Conservation (phyloP, 352 stramenopile species). For the Globisporangium yorkense region DNA sequence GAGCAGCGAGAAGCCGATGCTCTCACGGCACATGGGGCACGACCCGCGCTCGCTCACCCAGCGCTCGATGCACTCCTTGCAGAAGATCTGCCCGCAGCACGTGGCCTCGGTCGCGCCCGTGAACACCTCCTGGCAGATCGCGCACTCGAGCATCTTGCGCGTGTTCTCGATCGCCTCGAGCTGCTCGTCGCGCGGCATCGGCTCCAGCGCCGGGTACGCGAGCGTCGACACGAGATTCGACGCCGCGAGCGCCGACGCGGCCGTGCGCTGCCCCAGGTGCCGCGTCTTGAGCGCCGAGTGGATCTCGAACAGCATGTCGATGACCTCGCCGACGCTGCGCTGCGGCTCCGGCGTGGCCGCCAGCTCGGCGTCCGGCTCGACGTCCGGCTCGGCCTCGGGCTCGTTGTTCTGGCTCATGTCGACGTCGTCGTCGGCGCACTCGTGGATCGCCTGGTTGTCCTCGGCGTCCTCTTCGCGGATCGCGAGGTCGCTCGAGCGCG, state of each 20-base stretch:
- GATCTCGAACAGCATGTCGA: conserved; percentile 85
- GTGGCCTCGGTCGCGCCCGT: conserved; percentile 64
- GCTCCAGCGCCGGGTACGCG: conserved; percentile 40
- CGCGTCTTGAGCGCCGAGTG: conserved; percentile 75
- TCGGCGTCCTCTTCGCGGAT: conserved; percentile 22
- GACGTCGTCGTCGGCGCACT: conserved; percentile 18
- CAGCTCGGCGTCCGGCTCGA: conserved; percentile 16
- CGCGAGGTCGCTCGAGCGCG: conserved; percentile 15
- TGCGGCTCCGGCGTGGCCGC: conserved; percentile 18
- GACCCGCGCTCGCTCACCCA: conserved; percentile 78
- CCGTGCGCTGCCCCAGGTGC: conserved; percentile 72
- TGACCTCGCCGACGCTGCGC: conserved; percentile 56
- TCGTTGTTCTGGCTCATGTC: conserved; percentile 4
- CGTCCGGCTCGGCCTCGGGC: conserved; percentile 3
- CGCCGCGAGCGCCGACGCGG: conserved; percentile 57
- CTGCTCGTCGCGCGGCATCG: conserved; percentile 71
- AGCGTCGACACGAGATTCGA: conserved; percentile 75
- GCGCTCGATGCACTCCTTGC: conserved; percentile 77
- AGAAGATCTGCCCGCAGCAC: conserved; percentile 84
- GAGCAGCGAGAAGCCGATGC: conserved; percentile 63
- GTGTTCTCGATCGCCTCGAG: conserved; percentile 75
- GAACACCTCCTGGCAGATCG: conserved; percentile 83
- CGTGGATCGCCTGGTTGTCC: conserved; percentile 14
- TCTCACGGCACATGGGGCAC: conserved; percentile 78
- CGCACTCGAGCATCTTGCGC: conserved; percentile 82